Evolutionary conservation across 192 early-diverging fungal species (phyloP).

Genomic region (Allomyces arbusculus): DNA sequence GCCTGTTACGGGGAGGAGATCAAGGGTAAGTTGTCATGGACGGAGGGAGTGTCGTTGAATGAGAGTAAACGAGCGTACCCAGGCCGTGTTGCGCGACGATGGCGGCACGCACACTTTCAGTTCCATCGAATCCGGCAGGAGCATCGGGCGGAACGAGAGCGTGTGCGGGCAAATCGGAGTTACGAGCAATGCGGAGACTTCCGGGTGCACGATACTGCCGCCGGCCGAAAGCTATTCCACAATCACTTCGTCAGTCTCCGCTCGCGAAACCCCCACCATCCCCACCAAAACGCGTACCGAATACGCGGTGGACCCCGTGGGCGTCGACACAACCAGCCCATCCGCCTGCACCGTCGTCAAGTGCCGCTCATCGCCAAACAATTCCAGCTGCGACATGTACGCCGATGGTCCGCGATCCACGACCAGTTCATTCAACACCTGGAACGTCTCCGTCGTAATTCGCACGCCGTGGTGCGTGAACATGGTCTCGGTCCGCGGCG

Average conservation of each 20-base stretch:
- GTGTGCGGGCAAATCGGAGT: conserved; percentile 88
- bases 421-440: conserved; percentile 87
- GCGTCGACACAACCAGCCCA: conserved; percentile 80
- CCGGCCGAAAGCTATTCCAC: conserved; percentile 63
- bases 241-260: not conserved
- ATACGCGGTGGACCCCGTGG: conserved; percentile 81
- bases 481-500: not conserved
- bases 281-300: conserved; percentile 24
- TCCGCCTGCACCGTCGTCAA: conserved; percentile 93
- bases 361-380: conserved; percentile 70
- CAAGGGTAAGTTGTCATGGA: not conserved
- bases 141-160: conserved; percentile 87
- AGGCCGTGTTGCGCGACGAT: conserved; percentile 68
- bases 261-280: not conserved
- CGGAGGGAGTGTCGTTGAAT: no score
- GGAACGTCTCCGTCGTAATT: conserved; percentile 35
- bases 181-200: conserved; percentile 76
- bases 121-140: conserved; percentile 84
- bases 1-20: conserved; percentile 4
- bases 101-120: conserved; percentile 64
- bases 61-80: conserved; percentile 31
- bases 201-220: conserved; percentile 85
- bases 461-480: conserved; percentile 3
- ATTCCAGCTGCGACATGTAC: conserved; percentile 68
- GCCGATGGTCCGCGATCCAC: conserved; percentile 86